These are phyloP conservation scores for Cyclaneusma minus DNA, from an alignment of 2,329 filamentous ascomycete species.

Conservation along the genomic window DNA sequence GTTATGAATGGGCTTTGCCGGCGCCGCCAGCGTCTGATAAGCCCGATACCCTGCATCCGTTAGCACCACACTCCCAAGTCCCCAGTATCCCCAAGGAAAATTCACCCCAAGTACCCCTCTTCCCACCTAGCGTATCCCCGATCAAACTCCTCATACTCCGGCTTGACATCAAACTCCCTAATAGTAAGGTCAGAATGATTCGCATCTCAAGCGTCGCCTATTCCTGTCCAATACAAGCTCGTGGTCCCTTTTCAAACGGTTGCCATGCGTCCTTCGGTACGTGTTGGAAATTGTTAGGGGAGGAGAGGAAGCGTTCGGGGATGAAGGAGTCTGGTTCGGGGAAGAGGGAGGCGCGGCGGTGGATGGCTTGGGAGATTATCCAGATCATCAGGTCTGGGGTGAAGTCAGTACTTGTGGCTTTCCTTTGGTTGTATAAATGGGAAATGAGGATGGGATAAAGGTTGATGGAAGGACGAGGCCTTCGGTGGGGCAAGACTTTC, in stretches of 20 bases:
- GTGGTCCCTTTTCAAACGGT: conserved; percentile 35
- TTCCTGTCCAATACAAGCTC: conserved; percentile 41
- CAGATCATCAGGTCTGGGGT: conserved; percentile 6
- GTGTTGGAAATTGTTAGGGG: conserved; percentile 15
- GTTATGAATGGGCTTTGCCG: no score
- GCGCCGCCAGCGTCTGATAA: no score
- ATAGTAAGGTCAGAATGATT: conserved; percentile 29
- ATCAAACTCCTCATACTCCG: conserved; percentile 17
- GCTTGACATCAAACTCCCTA: conserved; percentile 30
- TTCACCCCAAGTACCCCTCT: conserved; percentile 6
- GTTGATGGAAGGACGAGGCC: conserved; percentile 5
- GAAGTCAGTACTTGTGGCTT: conserved; percentile 6
- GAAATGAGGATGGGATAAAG: no score
- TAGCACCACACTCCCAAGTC: no score
- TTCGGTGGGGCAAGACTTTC: conserved; percentile 7
- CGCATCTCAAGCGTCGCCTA: conserved; percentile 32
- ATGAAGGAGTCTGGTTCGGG: conserved; percentile 27
- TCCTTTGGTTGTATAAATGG: no score
- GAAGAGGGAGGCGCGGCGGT: conserved; percentile 26
- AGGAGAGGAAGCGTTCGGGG: conserved; percentile 29
- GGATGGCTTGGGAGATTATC: conserved; percentile 10
- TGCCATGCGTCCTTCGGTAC: conserved; percentile 29
- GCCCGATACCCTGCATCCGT: no score
- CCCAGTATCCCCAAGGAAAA: no score
- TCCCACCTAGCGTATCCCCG: conserved; percentile 7